These are phyloP conservation scores for Boletus reticulatus DNA, from an alignment of 768 basidiomycete genomes.

Conservation along the genomic window DNA sequence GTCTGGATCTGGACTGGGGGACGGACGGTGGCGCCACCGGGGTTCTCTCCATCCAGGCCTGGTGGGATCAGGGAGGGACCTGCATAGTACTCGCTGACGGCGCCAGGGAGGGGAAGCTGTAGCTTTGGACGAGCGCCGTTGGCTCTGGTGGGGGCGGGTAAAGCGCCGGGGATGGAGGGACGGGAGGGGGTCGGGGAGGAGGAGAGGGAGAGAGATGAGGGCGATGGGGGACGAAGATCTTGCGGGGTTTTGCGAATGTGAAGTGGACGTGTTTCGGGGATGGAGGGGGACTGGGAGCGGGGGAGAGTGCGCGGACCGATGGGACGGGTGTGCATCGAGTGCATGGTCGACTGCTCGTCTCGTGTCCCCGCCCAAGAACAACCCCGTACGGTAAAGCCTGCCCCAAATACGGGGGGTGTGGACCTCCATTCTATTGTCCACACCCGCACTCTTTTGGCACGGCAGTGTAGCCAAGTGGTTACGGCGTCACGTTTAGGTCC, in stretches of 20 bases:
- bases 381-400: slow-evolving; percentile 8
- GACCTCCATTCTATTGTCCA: neutral
- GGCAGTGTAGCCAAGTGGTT: slow-evolving; percentile 62
- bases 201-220: slow-evolving; percentile 24
- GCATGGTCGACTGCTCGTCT: slow-evolving; percentile 24
- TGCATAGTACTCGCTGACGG: slow-evolving; percentile 31
- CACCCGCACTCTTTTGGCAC: fast-evolving
- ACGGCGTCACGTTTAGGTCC: slow-evolving; percentile 58
- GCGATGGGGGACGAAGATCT: slow-evolving; percentile 32
- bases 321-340: slow-evolving; percentile 38
- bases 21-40: slow-evolving; percentile 42
- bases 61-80: slow-evolving; percentile 34
- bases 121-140: slow-evolving; percentile 35
- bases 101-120: slow-evolving; percentile 31
- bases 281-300: slow-evolving; percentile 43
- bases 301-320: slow-evolving; percentile 48
- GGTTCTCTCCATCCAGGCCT: slow-evolving; percentile 35
- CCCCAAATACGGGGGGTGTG: neutral
- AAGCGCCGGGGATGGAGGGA: slow-evolving; percentile 30
- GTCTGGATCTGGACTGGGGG: slow-evolving; percentile 37
- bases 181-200: slow-evolving; percentile 34
- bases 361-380: neutral
- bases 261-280: slow-evolving; percentile 39
- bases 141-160: slow-evolving; percentile 14
- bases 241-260: slow-evolving; percentile 37